phyloP scores from a whole-genome alignment of 371 early-diverging fungal species.

The Parasitella parasitica region DNA sequence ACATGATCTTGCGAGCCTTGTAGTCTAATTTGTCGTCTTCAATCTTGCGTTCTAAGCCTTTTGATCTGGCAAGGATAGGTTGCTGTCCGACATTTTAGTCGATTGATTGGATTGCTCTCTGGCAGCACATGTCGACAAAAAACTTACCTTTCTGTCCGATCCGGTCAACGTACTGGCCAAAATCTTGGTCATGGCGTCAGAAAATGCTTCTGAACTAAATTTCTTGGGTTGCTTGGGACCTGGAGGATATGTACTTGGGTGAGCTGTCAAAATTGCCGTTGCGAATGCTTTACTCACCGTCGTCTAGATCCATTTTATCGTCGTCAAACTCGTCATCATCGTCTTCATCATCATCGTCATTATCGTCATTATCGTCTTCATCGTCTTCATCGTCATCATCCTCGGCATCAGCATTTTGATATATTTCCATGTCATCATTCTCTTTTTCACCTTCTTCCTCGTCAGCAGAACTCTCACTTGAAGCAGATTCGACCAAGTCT shows the following conservation, averaged over 20 bases:
- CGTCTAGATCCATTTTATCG: constrained; percentile 18
- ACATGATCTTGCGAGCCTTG: constrained; percentile 68
- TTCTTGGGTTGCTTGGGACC: constrained; percentile 41
- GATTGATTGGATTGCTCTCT: not conserved
- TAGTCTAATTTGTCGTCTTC: constrained; percentile 80
- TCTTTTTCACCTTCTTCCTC: not conserved
- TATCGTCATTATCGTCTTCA: not conserved
- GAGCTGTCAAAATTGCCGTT: not conserved
- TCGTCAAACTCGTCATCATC: constrained; percentile 17
- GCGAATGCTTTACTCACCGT: not conserved
- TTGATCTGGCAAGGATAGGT: constrained; percentile 77
- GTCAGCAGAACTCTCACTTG: not conserved
- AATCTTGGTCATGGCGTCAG: constrained; percentile 70
- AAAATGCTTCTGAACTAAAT: constrained; percentile 51
- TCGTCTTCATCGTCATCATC: not conserved
- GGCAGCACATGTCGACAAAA: too few species aligned
- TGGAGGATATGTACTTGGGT: too few species aligned
- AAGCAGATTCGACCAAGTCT: not conserved
- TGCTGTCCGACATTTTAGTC: constrained; percentile 36
- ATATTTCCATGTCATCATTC: not conserved
- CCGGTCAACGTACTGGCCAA: constrained; percentile 57
- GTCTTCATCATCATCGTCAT: constrained; percentile 11
- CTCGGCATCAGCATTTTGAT: constrained; percentile 8
- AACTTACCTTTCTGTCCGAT: constrained; percentile 39
- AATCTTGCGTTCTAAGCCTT: constrained; percentile 67